phyloP scores from a whole-genome alignment of 208 protist genomes.

The Leishmania gerbilli region DNA sequence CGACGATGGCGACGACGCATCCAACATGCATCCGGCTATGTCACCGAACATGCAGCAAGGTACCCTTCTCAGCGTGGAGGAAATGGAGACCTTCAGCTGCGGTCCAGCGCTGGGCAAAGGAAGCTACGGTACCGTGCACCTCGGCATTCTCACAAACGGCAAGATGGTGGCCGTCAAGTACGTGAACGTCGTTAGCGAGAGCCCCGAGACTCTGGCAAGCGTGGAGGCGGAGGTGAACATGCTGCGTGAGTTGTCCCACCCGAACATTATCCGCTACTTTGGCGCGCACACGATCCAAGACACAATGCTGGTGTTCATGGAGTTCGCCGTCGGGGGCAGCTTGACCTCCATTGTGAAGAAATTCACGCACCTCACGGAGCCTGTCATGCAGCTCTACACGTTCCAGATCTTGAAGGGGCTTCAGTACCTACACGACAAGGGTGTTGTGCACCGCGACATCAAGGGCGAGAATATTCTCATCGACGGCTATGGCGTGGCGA shows the following conservation, averaged over 20 bases:
- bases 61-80: conserved; percentile 55
- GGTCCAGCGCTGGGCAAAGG: conserved; percentile 71
- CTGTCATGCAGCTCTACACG: conserved; percentile 78
- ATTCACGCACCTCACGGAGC: conserved; percentile 71
- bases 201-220: conserved; percentile 45
- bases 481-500: conserved; percentile 79
- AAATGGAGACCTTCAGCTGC: conserved; percentile 82
- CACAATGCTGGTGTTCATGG: conserved; percentile 90
- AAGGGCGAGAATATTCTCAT: conserved; percentile 93
- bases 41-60: conserved; percentile 33
- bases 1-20: conserved; percentile 23
- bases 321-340: conserved; percentile 88
- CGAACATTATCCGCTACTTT: conserved; percentile 88
- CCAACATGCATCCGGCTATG: conserved; percentile 18
- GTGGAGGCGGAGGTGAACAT: conserved; percentile 75
- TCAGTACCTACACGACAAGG: conserved; percentile 86
- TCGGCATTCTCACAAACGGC: conserved; percentile 60
- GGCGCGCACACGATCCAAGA: conserved; percentile 65
- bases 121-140: conserved; percentile 71
- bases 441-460: conserved; percentile 92
- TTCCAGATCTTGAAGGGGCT: conserved; percentile 81
- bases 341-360: conserved; percentile 78
- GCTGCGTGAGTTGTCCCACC: conserved; percentile 79
- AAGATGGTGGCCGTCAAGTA: conserved; percentile 72
- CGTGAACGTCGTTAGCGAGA: conserved; percentile 57